A percentile compares a stretch with the other conserved stretches of the same genome.
Conservation (phyloP, 352 stramenopile species). For the Phytophthora europaea region DNA sequence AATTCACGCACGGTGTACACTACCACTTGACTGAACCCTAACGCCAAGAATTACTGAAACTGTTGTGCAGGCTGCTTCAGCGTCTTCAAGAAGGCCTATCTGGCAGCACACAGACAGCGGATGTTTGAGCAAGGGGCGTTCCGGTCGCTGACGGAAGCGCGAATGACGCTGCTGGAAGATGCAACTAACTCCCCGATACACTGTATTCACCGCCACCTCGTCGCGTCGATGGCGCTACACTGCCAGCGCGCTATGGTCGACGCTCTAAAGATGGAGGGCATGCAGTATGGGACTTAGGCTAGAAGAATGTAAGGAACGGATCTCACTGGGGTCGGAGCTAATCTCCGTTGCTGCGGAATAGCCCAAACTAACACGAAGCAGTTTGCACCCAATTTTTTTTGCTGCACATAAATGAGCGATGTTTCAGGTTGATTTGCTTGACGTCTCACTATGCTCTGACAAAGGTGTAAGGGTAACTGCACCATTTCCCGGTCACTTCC, state of each 20-base stretch:
- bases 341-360: not conserved
- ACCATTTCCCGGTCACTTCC: no score
- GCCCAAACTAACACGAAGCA: not conserved
- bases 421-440: no score
- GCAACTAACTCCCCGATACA: conserved; percentile 4
- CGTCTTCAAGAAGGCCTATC: not conserved
- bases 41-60: not conserved
- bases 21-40: not conserved
- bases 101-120: not conserved
- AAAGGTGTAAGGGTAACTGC: no score
- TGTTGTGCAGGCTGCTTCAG: conserved; percentile 3
- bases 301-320: not conserved
- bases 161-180: conserved; percentile 12
- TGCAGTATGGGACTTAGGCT: conserved; percentile 1
- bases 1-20: not conserved
- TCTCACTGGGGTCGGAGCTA: not conserved
- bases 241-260: conserved; percentile 4
- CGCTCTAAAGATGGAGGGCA: conserved; percentile 8
- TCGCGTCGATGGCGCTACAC: conserved; percentile 6
- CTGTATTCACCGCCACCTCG: conserved; percentile 5
- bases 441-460: no score
- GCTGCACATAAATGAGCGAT: no score
- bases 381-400: not conserved
- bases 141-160: conserved; percentile 5
- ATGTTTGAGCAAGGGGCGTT: not conserved